Conservation (phyloP, 345 rosid species). For the Arabis hirsuta region DNA sequence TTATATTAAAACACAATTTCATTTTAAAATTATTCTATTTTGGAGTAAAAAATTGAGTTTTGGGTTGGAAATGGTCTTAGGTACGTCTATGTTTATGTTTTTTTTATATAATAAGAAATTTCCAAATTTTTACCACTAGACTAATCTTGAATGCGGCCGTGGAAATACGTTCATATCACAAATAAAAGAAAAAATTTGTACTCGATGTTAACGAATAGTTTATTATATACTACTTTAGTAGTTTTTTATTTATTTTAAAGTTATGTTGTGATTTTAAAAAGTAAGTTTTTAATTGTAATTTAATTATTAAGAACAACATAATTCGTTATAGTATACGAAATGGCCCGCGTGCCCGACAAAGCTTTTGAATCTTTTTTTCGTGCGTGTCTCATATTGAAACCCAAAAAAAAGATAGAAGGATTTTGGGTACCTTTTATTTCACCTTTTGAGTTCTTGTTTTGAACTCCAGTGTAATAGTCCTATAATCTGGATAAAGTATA, state of each 20-base stretch:
- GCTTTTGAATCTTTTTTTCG: neutral
- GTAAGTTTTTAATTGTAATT: neutral
- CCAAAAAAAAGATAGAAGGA: slow-evolving; percentile 7
- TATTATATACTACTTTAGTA: too few relatives aligned
- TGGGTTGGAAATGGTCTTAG: too few relatives aligned
- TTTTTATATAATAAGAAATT: too few relatives aligned
- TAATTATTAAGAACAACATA: neutral
- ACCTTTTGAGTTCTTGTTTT: slow-evolving; percentile 9
- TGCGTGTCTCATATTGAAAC: neutral
- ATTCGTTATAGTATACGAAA: slow-evolving; percentile 5
- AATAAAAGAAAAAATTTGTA: neutral
- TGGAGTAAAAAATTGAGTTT: too few relatives aligned
- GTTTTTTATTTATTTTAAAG: too few relatives aligned
- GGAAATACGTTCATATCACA: neutral
- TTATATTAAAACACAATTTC: too few relatives aligned
- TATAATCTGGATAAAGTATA: too few relatives aligned
- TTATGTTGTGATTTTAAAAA: neutral
- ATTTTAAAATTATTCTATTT: too few relatives aligned
- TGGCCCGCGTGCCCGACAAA: slow-evolving; percentile 40
- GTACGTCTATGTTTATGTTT: too few relatives aligned
- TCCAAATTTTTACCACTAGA: too few relatives aligned
- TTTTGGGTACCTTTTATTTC: slow-evolving; percentile 31
- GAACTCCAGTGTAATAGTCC: slow-evolving; percentile 26
- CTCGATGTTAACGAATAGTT: too few relatives aligned
- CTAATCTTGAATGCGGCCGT: too few relatives aligned